Evolutionary conservation across 768 basidiomycete species (phyloP).

Genomic region (Calocera viscosa): DNA sequence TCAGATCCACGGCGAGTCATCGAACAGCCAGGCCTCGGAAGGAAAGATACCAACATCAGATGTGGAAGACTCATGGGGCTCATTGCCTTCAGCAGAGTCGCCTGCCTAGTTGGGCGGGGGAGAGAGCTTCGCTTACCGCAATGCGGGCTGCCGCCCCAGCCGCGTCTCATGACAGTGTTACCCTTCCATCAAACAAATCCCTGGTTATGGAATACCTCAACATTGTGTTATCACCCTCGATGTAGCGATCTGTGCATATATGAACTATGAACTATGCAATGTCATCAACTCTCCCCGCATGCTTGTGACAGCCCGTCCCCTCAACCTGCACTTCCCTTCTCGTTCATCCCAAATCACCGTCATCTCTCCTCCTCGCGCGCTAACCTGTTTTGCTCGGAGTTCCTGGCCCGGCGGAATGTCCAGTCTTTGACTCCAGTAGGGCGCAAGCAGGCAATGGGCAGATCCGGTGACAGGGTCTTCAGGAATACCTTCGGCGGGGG

Average conservation of each 20-base stretch:
- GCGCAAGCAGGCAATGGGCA: conserved; percentile 23
- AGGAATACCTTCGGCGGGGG: conserved; percentile 15
- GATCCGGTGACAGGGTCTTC: conserved; percentile 29
- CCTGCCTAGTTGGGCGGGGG: too few species aligned
- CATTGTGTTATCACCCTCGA: background rate
- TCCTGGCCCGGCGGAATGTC: conserved; percentile 17
- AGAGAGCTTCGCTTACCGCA: too few species aligned
- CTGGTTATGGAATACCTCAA: background rate
- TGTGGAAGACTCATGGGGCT: too few species aligned
- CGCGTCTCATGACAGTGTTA: too few species aligned
- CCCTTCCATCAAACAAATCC: too few species aligned
- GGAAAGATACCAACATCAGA: too few species aligned
- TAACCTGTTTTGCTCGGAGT: conserved; percentile 40
- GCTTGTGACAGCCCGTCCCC: background rate
- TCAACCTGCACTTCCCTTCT: background rate
- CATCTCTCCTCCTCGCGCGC: conserved; percentile 38
- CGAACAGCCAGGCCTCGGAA: too few species aligned
- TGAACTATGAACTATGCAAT: background rate
- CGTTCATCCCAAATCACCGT: conserved; percentile 26
- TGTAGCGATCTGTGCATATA: background rate
- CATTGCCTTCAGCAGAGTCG: too few species aligned
- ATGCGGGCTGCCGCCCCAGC: too few species aligned
- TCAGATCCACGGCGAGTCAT: too few species aligned
- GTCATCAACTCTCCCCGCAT: background rate
- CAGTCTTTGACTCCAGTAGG: conserved; percentile 21